A percentile compares a stretch with the other conserved stretches of the same genome.
phyloP scores from a whole-genome alignment of 2,329 filamentous ascomycete species.

The Ambrosiella xylebori region DNA sequence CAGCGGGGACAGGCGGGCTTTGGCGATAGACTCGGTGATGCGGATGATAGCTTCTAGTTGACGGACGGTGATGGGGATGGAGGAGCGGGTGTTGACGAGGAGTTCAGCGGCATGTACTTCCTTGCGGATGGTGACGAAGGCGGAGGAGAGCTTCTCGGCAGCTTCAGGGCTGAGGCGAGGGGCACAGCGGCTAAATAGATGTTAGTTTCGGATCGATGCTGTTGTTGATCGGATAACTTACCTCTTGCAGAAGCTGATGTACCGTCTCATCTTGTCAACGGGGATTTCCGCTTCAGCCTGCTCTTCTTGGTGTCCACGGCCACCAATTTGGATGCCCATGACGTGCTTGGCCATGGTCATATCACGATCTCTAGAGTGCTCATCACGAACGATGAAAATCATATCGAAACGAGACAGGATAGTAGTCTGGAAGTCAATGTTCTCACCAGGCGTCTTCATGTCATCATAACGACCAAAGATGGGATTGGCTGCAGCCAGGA shows the following conservation, averaged over 20 bases:
- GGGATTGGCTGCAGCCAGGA: slow-evolving; percentile 88
- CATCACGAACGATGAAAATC: slow-evolving; percentile 97
- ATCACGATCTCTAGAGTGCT: slow-evolving; percentile 77
- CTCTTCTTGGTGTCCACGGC: slow-evolving; percentile 57
- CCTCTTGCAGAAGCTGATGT: slow-evolving; percentile 94
- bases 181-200: slow-evolving; percentile 46
- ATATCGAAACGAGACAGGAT: slow-evolving; percentile 98
- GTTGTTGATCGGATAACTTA: slow-evolving; percentile 29
- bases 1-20: slow-evolving; percentile 68
- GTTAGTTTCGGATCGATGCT: slow-evolving; percentile 22
- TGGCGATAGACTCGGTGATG: slow-evolving; percentile 90
- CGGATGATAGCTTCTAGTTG: slow-evolving; percentile 94
- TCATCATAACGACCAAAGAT: slow-evolving; percentile 98
- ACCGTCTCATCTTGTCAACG: slow-evolving; percentile 93
- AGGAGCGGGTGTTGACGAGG: slow-evolving; percentile 75
- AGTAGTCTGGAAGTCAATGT: slow-evolving; percentile 98
- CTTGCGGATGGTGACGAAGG: slow-evolving; percentile 89
- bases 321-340: slow-evolving; percentile 92
- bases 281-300: slow-evolving; percentile 73
- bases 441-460: slow-evolving; percentile 91
- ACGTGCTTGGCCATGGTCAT: slow-evolving; percentile 92
- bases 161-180: slow-evolving; percentile 80
- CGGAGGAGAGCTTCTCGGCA: slow-evolving; percentile 86
- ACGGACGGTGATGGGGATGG: slow-evolving; percentile 92
- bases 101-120: slow-evolving; percentile 86